These are phyloP conservation scores for Suhomyces xylopsoci DNA, from an alignment of 805 yeast species.

Conservation along the genomic window DNA sequence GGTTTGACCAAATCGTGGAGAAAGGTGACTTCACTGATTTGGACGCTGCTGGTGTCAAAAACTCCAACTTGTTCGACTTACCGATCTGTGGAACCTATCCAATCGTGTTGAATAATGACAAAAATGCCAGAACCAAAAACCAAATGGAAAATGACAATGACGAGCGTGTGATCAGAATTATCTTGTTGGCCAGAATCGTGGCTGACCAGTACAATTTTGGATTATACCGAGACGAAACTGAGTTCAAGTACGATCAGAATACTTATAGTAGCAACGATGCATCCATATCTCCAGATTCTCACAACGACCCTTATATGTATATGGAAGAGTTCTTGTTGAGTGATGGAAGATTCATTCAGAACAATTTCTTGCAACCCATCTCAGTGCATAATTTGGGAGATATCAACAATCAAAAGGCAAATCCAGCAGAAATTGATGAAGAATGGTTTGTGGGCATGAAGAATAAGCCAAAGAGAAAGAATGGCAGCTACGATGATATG, in stretches of 20 bases:
- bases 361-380: conserved; percentile 37
- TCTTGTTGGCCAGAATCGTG: conserved; percentile 48
- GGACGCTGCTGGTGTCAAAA: conserved; percentile 55
- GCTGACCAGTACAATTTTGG: conserved; percentile 57
- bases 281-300: conserved; percentile 14
- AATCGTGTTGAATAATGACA: conserved; percentile 12
- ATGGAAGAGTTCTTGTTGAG: conserved; percentile 35
- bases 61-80: conserved; percentile 53
- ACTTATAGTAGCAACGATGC: conserved; percentile 24
- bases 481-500: neutral
- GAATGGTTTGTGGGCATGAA: conserved; percentile 17
- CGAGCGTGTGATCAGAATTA: conserved; percentile 50
- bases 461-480: neutral
- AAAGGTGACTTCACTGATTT: conserved; percentile 52
- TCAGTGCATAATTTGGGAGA: conserved; percentile 27
- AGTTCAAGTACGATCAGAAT: conserved; percentile 41
- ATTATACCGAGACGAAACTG: conserved; percentile 42
- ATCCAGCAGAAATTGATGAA: conserved; percentile 17
- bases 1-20: conserved; percentile 62
- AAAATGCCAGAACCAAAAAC: conserved; percentile 14
- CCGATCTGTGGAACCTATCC: conserved; percentile 60
- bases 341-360: conserved; percentile 42
- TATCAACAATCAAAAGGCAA: conserved; percentile 9
- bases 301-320: conserved; percentile 21
- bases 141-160: conserved; percentile 43